phyloP scores from a whole-genome alignment of 495 filamentous ascomycete species.

The Bombardia bombarda region DNA sequence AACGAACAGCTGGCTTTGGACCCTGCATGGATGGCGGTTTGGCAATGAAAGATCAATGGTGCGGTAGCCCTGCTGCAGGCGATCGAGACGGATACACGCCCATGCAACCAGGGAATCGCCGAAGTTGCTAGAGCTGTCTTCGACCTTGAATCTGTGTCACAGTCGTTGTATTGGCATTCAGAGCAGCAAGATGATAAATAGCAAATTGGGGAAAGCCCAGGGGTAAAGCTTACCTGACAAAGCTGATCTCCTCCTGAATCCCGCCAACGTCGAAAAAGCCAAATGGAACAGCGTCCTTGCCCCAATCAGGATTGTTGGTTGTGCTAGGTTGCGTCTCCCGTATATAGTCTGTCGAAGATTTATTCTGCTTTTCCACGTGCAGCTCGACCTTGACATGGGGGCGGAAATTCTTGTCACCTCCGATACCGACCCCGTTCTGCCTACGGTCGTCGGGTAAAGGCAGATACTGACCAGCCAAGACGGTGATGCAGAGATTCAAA shows the following conservation, averaged over 20 bases:
- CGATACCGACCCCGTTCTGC: constrained; percentile 13
- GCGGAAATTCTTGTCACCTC: constrained; percentile 21
- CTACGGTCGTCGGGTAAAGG: constrained; percentile 21
- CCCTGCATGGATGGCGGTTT: constrained; percentile 25
- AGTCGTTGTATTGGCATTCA: too few relatives aligned
- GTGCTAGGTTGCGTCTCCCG: constrained; percentile 23
- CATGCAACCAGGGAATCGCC: constrained; percentile 66
- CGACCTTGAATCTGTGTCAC: constrained; percentile 76
- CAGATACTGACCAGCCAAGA: constrained; percentile 37
- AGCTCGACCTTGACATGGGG: constrained; percentile 66
- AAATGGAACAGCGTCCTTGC: constrained; percentile 16
- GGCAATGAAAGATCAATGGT: constrained; percentile 63
- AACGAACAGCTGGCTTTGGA: constrained; percentile 63
- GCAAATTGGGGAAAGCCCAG: background rate
- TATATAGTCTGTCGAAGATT: constrained; percentile 21
- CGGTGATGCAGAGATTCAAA: constrained; percentile 34
- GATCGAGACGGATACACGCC: constrained; percentile 84
- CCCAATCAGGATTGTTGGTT: constrained; percentile 37
- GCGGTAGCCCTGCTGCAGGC: constrained; percentile 66
- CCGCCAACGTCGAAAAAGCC: constrained; percentile 30
- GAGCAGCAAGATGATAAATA: background rate
- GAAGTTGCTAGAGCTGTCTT: constrained; percentile 44
- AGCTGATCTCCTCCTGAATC: constrained; percentile 38
- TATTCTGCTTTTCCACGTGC: constrained; percentile 58
- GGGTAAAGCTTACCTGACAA: constrained; percentile 33